Percentiles rank a stretch among this genome's conserved stretches.
phyloP scores from a whole-genome alignment of 805 yeast genomes.

The Starmerella potacharoeniae region DNA sequence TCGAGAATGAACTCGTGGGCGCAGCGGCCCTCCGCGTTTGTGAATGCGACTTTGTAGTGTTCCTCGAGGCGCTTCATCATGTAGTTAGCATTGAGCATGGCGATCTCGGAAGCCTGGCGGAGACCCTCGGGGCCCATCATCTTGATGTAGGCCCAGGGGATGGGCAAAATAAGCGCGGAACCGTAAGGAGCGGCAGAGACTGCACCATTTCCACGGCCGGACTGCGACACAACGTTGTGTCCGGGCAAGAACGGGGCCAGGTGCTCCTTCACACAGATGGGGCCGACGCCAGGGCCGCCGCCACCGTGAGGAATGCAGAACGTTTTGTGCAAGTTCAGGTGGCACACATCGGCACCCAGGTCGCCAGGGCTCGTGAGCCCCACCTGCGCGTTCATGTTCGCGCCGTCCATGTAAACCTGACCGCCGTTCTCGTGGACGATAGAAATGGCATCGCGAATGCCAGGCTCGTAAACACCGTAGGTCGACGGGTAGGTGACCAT shows the following conservation, averaged over 20 bases:
- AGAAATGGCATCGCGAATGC: constrained; percentile 74
- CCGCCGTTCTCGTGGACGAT: constrained; percentile 80
- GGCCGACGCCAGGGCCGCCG: constrained; percentile 99
- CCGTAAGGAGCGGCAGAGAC: constrained; percentile 94
- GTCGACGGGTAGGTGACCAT: constrained; percentile 98
- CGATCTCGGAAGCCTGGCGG: constrained; percentile 77
- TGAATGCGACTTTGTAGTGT: constrained; percentile 65
- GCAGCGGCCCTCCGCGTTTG: constrained; percentile 58
- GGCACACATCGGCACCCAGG: constrained; percentile 96
- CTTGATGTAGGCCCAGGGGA: constrained; percentile 89
- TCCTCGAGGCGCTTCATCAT: constrained; percentile 70
- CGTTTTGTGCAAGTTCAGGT: constrained; percentile 90
- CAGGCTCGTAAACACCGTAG: constrained; percentile 91
- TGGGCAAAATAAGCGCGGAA: constrained; percentile 84
- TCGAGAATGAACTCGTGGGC: constrained; percentile 96
- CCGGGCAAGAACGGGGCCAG: constrained; percentile 71
- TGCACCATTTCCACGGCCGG: constrained; percentile 35
- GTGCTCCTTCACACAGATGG: constrained; percentile 83
- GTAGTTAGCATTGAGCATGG: constrained; percentile 91
- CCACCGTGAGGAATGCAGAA: constrained; percentile 98
- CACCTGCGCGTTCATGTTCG: constrained; percentile 98
- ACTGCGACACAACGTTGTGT: constrained; percentile 49
- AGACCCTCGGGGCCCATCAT: constrained; percentile 80
- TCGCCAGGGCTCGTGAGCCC: constrained; percentile 97
- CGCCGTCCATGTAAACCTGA: constrained; percentile 95